Percentiles rank a stretch among this genome's conserved stretches.
Conservation (phyloP, 768 basidiomycete genomes). For the Russula sp. region DNA sequence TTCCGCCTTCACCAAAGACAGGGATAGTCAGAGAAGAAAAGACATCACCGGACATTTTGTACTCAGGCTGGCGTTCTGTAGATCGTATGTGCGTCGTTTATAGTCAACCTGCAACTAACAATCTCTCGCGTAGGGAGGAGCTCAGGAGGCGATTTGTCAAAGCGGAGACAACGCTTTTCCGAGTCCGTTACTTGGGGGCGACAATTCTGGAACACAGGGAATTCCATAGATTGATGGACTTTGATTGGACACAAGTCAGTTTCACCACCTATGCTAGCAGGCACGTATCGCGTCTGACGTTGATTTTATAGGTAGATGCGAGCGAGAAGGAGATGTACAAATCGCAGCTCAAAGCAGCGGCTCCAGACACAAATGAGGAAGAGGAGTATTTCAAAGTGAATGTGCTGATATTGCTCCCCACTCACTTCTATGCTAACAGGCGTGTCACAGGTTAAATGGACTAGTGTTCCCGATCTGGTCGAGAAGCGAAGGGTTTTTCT, state of each 20-base stretch:
- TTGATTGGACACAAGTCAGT: slow-evolving; percentile 57
- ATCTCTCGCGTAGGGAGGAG: slow-evolving; percentile 59
- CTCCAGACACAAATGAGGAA: slow-evolving; percentile 34
- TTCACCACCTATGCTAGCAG: neutral
- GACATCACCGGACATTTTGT: slow-evolving; percentile 95
- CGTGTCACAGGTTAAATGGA: slow-evolving; percentile 80
- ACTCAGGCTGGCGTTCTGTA: slow-evolving; percentile 88
- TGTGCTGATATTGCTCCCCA: neutral
- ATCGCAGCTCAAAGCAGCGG: slow-evolving; percentile 43
- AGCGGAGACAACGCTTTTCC: slow-evolving; percentile 81
- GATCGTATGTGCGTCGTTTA: slow-evolving; percentile 61
- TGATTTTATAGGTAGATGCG: slow-evolving; percentile 41
- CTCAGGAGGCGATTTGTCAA: slow-evolving; percentile 82
- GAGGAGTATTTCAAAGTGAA: slow-evolving; percentile 68
- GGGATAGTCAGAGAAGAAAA: slow-evolving; percentile 60
- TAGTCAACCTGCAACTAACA: neutral
- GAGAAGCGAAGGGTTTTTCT: slow-evolving; percentile 74
- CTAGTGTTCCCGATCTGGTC: slow-evolving; percentile 87
- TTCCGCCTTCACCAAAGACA: slow-evolving; percentile 39
- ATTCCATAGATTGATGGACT: slow-evolving; percentile 61
- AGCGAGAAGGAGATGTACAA: slow-evolving; percentile 46
- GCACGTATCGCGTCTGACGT: slow-evolving; percentile 3
- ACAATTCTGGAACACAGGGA: slow-evolving; percentile 45
- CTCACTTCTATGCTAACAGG: neutral
- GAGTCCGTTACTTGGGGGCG: slow-evolving; percentile 67